phyloP scores from a whole-genome alignment of 352 stramenopile genomes.

The Phytophthora palmivora region DNA sequence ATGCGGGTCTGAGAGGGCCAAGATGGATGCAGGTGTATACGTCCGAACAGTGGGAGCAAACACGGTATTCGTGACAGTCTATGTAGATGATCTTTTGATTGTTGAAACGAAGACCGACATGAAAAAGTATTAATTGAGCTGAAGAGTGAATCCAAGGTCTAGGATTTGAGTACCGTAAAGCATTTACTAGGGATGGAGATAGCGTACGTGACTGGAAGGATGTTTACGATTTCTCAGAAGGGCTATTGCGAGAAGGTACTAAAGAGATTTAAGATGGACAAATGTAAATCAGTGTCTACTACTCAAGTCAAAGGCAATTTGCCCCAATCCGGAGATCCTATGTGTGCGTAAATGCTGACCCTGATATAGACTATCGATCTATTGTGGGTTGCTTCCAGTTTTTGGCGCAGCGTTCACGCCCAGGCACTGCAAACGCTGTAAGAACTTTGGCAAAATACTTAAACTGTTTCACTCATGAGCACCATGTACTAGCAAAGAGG shows the following conservation, averaged over 20 bases:
- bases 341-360: no score
- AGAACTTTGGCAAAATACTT: no score
- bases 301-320: no score
- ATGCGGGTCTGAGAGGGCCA: not conserved
- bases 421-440: no score
- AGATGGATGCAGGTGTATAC: conserved; percentile 1
- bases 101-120: conserved; percentile 7
- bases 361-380: no score
- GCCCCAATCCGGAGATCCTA: no score
- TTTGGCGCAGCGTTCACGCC: no score
- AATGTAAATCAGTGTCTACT: conserved; percentile 10
- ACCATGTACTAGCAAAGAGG: no score
- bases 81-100: conserved; percentile 13
- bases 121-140: conserved; percentile 10
- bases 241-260: conserved; percentile 5
- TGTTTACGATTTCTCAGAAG: conserved; percentile 9
- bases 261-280: conserved; percentile 1
- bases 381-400: no score
- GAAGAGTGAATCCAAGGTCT: conserved; percentile 10
- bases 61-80: conserved; percentile 9
- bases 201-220: conserved; percentile 3
- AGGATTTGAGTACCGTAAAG: conserved; percentile 9
- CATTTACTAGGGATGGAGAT: conserved; percentile 16
- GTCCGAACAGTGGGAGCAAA: not conserved
- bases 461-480: no score